These are phyloP conservation scores for Cladophialophora bantiana DNA, from an alignment of 2,329 filamentous ascomycete species.

Conservation along the genomic window DNA sequence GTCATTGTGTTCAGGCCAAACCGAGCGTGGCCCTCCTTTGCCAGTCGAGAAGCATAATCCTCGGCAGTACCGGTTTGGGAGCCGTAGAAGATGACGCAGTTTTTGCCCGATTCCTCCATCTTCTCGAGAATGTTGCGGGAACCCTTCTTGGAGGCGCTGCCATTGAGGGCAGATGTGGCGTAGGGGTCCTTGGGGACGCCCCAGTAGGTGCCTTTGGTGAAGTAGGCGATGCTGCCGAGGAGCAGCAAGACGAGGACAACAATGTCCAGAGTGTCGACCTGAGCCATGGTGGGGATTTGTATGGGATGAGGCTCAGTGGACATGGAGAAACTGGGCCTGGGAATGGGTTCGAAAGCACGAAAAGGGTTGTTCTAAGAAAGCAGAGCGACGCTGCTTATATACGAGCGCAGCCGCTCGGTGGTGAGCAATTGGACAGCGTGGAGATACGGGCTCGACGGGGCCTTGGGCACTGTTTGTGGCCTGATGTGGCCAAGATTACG, in stretches of 20 bases:
- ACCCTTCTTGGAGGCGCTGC: slow-evolving; percentile 74
- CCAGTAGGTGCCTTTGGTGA: slow-evolving; percentile 97
- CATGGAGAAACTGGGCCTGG: slow-evolving; percentile 3
- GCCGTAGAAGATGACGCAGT: slow-evolving; percentile 97
- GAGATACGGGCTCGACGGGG: slow-evolving; percentile 19
- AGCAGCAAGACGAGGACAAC: slow-evolving; percentile 86
- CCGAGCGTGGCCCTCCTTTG: slow-evolving; percentile 95
- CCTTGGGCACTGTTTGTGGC: slow-evolving; percentile 32
- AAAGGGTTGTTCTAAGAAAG: slow-evolving; percentile 8
- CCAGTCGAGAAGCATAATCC: slow-evolving; percentile 93
- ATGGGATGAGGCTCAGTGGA: slow-evolving; percentile 22
- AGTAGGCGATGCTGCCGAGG: slow-evolving; percentile 88
- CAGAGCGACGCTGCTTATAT: slow-evolving; percentile 20
- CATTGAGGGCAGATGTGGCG: slow-evolving; percentile 73
- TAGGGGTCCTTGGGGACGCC: slow-evolving; percentile 88
- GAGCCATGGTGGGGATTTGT: slow-evolving; percentile 71
- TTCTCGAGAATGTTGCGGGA: slow-evolving; percentile 93
- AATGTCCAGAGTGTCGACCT: slow-evolving; percentile 95
- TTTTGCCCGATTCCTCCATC: slow-evolving; percentile 93
- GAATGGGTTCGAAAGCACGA: slow-evolving; percentile 11
- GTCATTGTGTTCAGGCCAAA: slow-evolving; percentile 99
- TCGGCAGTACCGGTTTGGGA: slow-evolving; percentile 98
- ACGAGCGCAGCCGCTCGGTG: slow-evolving; percentile 12
- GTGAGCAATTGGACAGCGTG: slow-evolving; percentile 30
- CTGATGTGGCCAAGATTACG: slow-evolving; percentile 35